phyloP scores from a whole-genome alignment of 2,329 filamentous ascomycete species.

The Penicillium sp. region DNA sequence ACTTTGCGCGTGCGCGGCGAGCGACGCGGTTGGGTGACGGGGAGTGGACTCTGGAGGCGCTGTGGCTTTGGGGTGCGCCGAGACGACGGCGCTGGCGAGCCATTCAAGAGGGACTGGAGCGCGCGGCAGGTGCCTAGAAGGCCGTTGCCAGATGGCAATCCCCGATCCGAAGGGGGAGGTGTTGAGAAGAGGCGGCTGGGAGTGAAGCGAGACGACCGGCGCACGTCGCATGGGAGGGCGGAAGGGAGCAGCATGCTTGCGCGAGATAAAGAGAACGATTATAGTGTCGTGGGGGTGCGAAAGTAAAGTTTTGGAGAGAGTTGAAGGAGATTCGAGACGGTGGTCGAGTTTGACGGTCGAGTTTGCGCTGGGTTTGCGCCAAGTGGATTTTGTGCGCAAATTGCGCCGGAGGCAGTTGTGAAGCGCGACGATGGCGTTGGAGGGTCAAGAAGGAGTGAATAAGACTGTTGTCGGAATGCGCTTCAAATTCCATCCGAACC shows the following conservation, averaged over 20 bases:
- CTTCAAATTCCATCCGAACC: constrained; percentile 25
- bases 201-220: constrained; percentile 41
- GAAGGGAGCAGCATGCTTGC: constrained; percentile 49
- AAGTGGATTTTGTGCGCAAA: constrained; percentile 21
- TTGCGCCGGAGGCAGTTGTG: constrained; percentile 36
- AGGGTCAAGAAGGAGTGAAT: constrained; percentile 22
- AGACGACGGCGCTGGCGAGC: constrained; percentile 42
- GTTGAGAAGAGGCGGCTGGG: constrained; percentile 41
- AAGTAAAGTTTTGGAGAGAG: not conserved
- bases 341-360: constrained; percentile 6
- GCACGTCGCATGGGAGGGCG: constrained; percentile 48
- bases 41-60: constrained; percentile 45
- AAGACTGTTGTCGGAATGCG: constrained; percentile 20
- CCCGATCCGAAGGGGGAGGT: constrained; percentile 41
- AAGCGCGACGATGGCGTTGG: constrained; percentile 22
- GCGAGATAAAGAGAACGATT: not conserved
- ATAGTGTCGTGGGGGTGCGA: not conserved
- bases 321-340: not conserved
- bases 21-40: constrained; percentile 31
- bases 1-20: constrained; percentile 34
- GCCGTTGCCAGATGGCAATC: constrained; percentile 39
- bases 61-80: constrained; percentile 36
- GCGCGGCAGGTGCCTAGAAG: constrained; percentile 47
- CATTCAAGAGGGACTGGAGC: constrained; percentile 45
- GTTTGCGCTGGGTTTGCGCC: constrained; percentile 27